Base-by-base conservation (phyloP, 495 filamentous ascomycete species). In the Apodospora peruviana region DNA sequence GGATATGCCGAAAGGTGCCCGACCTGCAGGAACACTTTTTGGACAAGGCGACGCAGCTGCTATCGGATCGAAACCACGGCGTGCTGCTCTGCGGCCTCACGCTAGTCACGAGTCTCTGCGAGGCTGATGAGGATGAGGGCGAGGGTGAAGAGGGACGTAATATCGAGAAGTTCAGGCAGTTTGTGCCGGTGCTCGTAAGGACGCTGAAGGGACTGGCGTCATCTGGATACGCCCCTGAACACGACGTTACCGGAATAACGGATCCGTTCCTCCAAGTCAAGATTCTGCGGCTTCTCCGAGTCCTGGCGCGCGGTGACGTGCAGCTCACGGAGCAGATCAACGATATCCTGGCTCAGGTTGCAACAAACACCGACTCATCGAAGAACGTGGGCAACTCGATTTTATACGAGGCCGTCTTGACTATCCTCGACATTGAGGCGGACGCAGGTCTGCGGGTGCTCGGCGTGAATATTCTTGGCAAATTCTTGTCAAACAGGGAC, bases 341-440 rank as follows among this genome's bases (percentile, higher is more conserved):
- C 67, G 93, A 98, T 64, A 97, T 98, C 50, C 72, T 98, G 46
- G 94, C 93, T 29, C 94, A 98, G 74, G 93, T 98, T 45, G 93
- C 93, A 38, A 96, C 93, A 39, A 98, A 98, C 62, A 98, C 93
- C 2, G 93, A 98, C 57, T 90, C 93, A 0, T 90, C 91, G 23
- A 98, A 97, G 75, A 98, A 98, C 56, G 93, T 98, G 23, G 93
- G 93, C 45, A 98, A 98, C 64, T 86, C 93, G 5, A 97, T 98
- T 51, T 78, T 98, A 9, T 98, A 98, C 71, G 93, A 98, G 70
- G 89, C 93, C 5, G 93, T 98, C 23, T 83, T 94, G 32, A 97
- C 93, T 0, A 98, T 98, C 52, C 82, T 98, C 27, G 93, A 98
- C 56, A 97, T 98, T 52, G 91, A 98, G 66, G 94, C 93, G 5